Conservation (phyloP, 2,329 filamentous ascomycete genomes). For the Cordyceps cateniannulata region DNA sequence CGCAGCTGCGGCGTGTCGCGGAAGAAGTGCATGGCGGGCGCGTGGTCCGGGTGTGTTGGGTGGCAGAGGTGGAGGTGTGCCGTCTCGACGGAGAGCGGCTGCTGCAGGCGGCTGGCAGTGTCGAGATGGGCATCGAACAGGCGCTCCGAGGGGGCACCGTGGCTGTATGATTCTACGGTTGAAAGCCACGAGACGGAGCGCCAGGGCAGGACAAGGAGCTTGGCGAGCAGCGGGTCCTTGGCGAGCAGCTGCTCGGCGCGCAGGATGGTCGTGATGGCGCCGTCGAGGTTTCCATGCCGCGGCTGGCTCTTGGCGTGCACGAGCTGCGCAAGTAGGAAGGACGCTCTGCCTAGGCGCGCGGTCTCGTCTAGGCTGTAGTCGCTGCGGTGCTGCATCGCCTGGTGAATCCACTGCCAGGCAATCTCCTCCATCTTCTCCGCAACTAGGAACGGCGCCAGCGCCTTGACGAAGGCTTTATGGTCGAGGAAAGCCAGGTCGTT, state of each 20-base stretch:
- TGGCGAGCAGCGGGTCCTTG: constrained; percentile 26
- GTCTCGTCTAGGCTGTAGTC: constrained; percentile 20
- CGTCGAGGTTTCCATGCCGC: constrained; percentile 38
- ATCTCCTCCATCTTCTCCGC: constrained; percentile 45
- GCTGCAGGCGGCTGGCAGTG: constrained; percentile 34
- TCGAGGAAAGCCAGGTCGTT: constrained; percentile 39
- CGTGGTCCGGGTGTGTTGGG: constrained; percentile 42
- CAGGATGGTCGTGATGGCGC: constrained; percentile 42
- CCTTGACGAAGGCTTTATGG: constrained; percentile 30
- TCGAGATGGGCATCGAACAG: constrained; percentile 48
- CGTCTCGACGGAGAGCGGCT: constrained; percentile 35
- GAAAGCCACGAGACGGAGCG: constrained; percentile 42
- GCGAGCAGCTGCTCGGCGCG: constrained; percentile 39
- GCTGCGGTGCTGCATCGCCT: constrained; percentile 26
- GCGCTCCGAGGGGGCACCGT: constrained; percentile 36
- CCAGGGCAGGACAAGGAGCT: constrained; percentile 39
- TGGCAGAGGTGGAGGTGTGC: constrained; percentile 51
- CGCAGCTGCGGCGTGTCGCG: constrained; percentile 25
- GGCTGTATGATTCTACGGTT: constrained; percentile 43
- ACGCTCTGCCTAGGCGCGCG: constrained; percentile 7
- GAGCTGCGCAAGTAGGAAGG: constrained; percentile 32
- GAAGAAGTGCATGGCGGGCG: constrained; percentile 42
- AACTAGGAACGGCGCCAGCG: constrained; percentile 43
- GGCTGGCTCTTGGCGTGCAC: constrained; percentile 36
- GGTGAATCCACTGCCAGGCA: constrained; percentile 47